Evolutionary conservation across 1,284 basidiomycete genomes (phyloP), one percentile per base, ranked within the genome.

Genomic region (Sphagnurus paluster): DNA sequence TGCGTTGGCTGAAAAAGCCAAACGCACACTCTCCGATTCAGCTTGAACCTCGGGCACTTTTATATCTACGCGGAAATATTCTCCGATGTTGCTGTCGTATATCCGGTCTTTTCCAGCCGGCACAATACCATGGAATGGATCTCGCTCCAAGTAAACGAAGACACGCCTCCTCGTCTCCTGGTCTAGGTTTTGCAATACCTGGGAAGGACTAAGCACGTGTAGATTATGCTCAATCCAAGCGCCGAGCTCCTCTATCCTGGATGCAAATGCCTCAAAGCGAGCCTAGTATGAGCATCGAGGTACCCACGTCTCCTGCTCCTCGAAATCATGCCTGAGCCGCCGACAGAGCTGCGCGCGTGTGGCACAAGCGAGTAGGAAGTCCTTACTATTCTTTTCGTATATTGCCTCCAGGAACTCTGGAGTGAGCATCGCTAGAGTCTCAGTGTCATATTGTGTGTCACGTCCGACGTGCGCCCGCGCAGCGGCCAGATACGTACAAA

Each of bases 181-280:
- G n/a, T 47, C 40, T 30, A 47, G 38, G 14, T 42, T 47, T 17
- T 42, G 34, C 24, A 29, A 26, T 4, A 29, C 24, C 20, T 47
- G 14, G 8, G 29, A 38, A 11, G 39, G 40, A 4, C 39, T 38
- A 13, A 42, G 29, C 10, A 4, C 11, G 23, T 42, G 38, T 19
- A 37, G 33, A 16, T 24, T 23, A 6, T 5, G n/a, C n/a, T 47
- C 20, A 5, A 37, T 32, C 14, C 23, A 32, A 20, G 39, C 11
- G 10, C 21, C 44, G 1, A 39, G 13, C 7, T 14, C 5, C 16
- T 32, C 17, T 11, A 37, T 28, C 25, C 39, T 46, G 19, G 4
- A 23, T 3, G 21, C 13, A 16, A n/a, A 19, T 2, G 13, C 21
- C 29, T 25, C 14, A n/a, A n/a, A n/a, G n/a, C n/a, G n/a, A n/a